Conservation (phyloP, 139 green algal species). For the Pycnococcus provasolii region DNA sequence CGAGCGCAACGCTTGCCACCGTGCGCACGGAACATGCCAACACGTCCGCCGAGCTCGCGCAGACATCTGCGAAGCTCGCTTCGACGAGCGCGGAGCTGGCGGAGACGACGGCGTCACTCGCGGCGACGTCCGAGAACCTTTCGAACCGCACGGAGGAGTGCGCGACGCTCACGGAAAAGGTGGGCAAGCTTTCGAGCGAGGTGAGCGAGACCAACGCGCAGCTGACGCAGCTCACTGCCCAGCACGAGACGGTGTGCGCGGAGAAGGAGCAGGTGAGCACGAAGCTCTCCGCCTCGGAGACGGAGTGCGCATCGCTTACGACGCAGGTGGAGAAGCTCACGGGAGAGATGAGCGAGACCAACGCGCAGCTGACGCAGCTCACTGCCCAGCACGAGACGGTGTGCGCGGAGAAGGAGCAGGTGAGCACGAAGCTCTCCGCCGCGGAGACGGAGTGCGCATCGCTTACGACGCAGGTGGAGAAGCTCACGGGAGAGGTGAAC, state of each 20-base stretch:
- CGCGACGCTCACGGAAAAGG: not conserved
- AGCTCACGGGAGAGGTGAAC: constrained; percentile 1
- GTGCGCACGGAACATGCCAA: not conserved
- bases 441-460: not conserved
- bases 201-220: not conserved
- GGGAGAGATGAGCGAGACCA: not conserved
- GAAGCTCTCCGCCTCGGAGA: not conserved
- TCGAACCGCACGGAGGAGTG: not conserved
- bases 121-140: not conserved
- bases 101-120: not conserved
- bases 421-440: not conserved
- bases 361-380: no score
- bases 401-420: not conserved
- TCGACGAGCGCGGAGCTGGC: not conserved
- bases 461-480: not conserved
- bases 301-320: not conserved
- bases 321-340: not conserved
- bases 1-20: no score
- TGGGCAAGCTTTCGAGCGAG: not conserved
- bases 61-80: not conserved
- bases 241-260: constrained; percentile 4
- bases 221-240: not conserved
- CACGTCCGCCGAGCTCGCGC: not conserved
- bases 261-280: no score
- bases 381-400: not conserved